These are phyloP conservation scores for Acanthamoeba sp. DNA, from an alignment of 208 protist species.

Conservation along the genomic window DNA sequence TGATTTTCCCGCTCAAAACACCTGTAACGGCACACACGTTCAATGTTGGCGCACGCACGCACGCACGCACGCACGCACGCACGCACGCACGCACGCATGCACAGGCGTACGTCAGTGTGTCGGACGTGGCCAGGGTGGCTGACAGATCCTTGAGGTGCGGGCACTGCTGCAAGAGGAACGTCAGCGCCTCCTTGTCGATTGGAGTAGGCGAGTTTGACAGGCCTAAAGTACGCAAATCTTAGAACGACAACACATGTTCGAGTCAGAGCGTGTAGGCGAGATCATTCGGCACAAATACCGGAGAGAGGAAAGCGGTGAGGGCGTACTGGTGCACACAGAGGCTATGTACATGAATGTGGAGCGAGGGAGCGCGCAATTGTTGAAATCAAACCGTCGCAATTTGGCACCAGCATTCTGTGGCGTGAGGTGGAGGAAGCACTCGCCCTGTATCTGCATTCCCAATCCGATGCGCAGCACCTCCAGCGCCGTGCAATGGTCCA, in stretches of 20 bases:
- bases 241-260: too few species aligned
- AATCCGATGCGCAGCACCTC: background rate
- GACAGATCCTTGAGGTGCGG: background rate
- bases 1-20: conserved; percentile 25
- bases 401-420: background rate
- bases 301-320: background rate
- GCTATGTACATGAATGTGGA: background rate
- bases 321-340: background rate
- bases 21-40: too few species aligned
- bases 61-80: too few species aligned
- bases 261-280: too few species aligned
- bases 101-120: background rate
- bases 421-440: background rate
- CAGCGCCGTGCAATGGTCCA: background rate
- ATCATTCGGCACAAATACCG: too few species aligned
- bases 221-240: background rate
- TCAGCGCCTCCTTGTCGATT: background rate
- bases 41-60: too few species aligned
- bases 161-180: background rate
- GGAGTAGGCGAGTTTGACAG: background rate
- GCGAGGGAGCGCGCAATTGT: background rate
- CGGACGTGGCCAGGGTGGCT: background rate
- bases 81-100: too few species aligned
- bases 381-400: background rate
- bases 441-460: conserved; percentile 5